Evolutionary conservation across 192 early-diverging fungal genomes (phyloP), one percentile per base, ranked within the genome.

Genomic region (Obelidium mucronatum): DNA sequence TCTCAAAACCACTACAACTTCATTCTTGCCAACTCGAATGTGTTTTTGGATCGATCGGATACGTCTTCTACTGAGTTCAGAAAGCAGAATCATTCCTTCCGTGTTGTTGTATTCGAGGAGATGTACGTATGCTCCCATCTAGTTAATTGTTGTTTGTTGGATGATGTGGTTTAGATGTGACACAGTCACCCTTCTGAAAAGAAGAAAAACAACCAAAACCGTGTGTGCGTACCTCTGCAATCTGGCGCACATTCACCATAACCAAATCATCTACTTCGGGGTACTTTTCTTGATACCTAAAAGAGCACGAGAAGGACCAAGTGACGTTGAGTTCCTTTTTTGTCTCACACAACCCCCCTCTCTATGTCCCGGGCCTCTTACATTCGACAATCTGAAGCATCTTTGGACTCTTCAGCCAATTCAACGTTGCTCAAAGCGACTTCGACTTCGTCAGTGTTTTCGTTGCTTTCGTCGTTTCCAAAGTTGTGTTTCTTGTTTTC

Each of bases 1-100:
- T 74, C 96, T 86, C 77, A 96, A 87, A 2, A 98, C 96, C 28
- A 95, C 92, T 31, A 94, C 96, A 61, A 97, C 92, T 81, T 99
- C 96, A 78, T 93, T 93, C 78, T 90, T 86, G 55, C 96, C 96
- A 35, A 98, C 93, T 52, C 96, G 89, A 77, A 99, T 93, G 39
- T 97, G 85, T 77, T 96, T 98, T 71, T 98, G 96, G 42, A 99
- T 93, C 44, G 95, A 96, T 74, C 97, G 90, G 80, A 99, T 97
- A 81, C 97, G 96, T 62, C 95, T 82, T 78, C 96, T 90, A 2
- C 95, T 96, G 63, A 99, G 86, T 82, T 99, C 97, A 30, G 92
- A 92, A 39, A 97, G 81, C 66, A 94, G 86, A 79, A 99, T 97
- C 95, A 99, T 98, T 64, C 96, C 97, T 83, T 98, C 96, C 78